Evolutionary conservation across 2,329 filamentous ascomycete species (phyloP), one percentile per base, ranked within the genome.

Genomic region (Chaetomiaceae sp.): DNA sequence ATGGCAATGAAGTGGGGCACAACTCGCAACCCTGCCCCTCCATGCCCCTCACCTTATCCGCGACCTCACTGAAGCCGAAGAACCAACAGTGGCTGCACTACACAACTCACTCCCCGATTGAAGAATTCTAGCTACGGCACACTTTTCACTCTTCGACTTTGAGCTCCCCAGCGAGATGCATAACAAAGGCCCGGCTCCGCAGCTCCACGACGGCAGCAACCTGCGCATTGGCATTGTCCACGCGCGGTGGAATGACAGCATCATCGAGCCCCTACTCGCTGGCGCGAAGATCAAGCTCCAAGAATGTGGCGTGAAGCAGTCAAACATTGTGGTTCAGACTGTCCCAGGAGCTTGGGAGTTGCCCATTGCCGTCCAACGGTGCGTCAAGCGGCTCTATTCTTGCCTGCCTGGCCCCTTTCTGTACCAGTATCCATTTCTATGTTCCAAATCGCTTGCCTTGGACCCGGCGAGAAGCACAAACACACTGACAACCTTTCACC

Each of bases 271-370:
- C 48, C 84, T 99, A 53, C 79, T 99, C 56, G 76, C 80, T 48
- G 94, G 94, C 60, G 83, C 89, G 41, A 89, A 86, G 72, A 85
- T 86, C 63, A 86, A 86, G 67, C 84, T 99, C 51, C 74, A 86
- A 30, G 81, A 81, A 38, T 83, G 86, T 48, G 94, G 94, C 51
- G 92, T 99, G 52, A 84, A 84, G 68, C 84, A 90, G 66, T 83
- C 87, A 64, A 95, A 96, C 71, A 95, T 99, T 65, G 82, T 91
- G 50, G 75, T 91, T 34, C 87, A 96, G 74, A 89, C 86, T 46
- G 94, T 97, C 30, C 94, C 94, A 0, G 94, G 94, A 48, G 89
- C 88, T 59, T 99, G 95, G 80, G 94, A 99, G 74, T 79, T 99
- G 38, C 94, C 94, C 47, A 89, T 92, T 65, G 90, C 90, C 37